Conservation (phyloP, 1,284 basidiomycete species). For the Ustilago bromivora region DNA sequence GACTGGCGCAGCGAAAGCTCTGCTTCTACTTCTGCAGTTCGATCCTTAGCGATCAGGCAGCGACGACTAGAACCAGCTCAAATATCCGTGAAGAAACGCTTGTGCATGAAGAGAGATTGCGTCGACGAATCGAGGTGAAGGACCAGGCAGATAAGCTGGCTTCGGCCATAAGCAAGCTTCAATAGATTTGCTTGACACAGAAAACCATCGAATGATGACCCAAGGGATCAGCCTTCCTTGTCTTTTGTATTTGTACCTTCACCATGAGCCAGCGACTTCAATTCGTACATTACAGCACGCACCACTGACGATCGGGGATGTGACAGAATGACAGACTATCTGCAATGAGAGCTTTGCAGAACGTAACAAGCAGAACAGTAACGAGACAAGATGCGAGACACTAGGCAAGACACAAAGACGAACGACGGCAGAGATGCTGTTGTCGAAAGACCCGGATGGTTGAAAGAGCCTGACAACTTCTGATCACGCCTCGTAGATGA, state of each 20-base stretch:
- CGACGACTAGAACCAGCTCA: background rate
- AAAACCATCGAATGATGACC: background rate
- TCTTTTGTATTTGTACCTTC: background rate
- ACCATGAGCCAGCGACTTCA: background rate
- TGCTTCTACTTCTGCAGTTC: conserved; percentile 35
- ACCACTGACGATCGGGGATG: background rate
- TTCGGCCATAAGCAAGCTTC: conserved; percentile 16
- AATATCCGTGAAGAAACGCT: conserved; percentile 12
- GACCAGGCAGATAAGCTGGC: conserved; percentile 32
- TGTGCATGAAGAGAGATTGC: background rate
- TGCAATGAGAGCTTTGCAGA: conserved; percentile 13
- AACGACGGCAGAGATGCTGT: background rate
- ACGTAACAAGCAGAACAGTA: conserved; percentile 5
- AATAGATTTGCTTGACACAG: background rate
- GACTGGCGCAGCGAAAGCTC: conserved; percentile 35
- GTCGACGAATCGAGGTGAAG: conserved; percentile 4
- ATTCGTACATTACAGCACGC: background rate
- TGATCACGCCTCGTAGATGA: conserved; percentile 40
- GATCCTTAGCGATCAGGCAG: background rate
- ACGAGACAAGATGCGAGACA: conserved; percentile 6
- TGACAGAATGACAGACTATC: conserved; percentile 6
- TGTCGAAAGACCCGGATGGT: background rate
- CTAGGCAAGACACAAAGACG: background rate
- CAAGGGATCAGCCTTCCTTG: background rate
- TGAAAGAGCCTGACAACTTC: background rate